Conservation (phyloP, 2,329 filamentous ascomycete species). For the Fusarium sp. region DNA sequence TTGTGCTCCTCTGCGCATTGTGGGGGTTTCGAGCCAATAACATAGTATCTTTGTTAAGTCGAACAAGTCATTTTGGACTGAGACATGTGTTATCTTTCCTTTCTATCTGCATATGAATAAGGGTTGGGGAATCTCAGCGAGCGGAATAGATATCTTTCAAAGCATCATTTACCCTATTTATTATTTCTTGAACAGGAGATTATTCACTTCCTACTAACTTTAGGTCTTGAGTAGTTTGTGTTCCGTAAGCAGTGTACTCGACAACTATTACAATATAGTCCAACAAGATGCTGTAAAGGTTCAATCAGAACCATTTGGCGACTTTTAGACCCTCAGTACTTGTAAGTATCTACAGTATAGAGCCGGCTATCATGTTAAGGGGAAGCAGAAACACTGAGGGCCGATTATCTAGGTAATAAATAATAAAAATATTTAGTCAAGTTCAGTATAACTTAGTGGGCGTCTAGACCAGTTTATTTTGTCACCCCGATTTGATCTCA, state of each 20-base stretch:
- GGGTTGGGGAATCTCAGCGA: not conserved
- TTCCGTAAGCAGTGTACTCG: not conserved
- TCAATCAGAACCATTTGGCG: not conserved
- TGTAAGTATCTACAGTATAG: not conserved
- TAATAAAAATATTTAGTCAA: not conserved
- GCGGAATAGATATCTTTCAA: too few species aligned
- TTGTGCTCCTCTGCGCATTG: conserved; percentile 8
- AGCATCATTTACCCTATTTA: not conserved
- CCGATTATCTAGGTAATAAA: not conserved
- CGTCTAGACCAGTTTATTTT: not conserved
- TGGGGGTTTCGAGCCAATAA: conserved; percentile 39
- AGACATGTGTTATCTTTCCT: not conserved
- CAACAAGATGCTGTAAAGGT: not conserved
- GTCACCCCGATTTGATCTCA: too few species aligned
- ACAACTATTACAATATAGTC: not conserved
- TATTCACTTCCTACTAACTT: not conserved
- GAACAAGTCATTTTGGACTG: conserved; percentile 12
- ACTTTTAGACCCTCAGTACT: not conserved
- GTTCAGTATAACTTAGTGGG: not conserved
- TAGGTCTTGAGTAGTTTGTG: not conserved
- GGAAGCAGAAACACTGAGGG: not conserved
- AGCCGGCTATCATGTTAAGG: not conserved
- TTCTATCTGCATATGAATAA: not conserved
- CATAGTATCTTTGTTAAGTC: not conserved
- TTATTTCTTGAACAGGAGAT: not conserved